Percentiles rank a stretch among this genome's conserved stretches.
phyloP scores from a whole-genome alignment of 768 basidiomycete species.

The Coprinopsis cinerea region DNA sequence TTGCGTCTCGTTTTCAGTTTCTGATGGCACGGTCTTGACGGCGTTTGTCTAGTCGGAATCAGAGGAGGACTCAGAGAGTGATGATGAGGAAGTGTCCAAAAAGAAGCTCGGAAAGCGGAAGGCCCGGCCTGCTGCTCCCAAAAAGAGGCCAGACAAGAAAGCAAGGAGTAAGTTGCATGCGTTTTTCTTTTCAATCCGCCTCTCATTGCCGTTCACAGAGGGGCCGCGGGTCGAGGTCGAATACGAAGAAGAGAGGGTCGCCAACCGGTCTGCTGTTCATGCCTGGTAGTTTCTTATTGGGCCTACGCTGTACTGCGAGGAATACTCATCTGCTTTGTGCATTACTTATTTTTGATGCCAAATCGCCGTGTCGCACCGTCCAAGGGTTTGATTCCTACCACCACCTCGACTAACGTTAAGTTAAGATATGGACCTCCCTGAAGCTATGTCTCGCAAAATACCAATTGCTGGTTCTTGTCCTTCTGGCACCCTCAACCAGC shows the following conservation, averaged over 20 bases:
- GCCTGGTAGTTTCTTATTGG: too few species aligned
- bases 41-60: neutral
- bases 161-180: constrained; percentile 45
- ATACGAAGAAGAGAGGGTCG: constrained; percentile 84
- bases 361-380: too few species aligned
- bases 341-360: too few species aligned
- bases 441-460: too few species aligned
- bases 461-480: too few species aligned
- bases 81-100: constrained; percentile 37
- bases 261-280: constrained; percentile 44
- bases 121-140: constrained; percentile 38
- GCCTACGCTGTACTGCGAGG: too few species aligned
- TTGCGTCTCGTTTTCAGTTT: neutral
- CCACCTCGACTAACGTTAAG: too few species aligned
- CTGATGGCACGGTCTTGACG: neutral
- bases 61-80: constrained; percentile 37
- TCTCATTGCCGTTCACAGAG: constrained; percentile 29
- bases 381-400: too few species aligned
- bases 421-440: too few species aligned
- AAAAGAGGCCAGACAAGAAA: constrained; percentile 56
- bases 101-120: constrained; percentile 65
- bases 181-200: neutral
- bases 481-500: too few species aligned
- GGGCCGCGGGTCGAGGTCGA: constrained; percentile 90
- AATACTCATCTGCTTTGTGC: too few species aligned